phyloP scores from a whole-genome alignment of 441 rosid species.

The Adansonia gregorii region DNA sequence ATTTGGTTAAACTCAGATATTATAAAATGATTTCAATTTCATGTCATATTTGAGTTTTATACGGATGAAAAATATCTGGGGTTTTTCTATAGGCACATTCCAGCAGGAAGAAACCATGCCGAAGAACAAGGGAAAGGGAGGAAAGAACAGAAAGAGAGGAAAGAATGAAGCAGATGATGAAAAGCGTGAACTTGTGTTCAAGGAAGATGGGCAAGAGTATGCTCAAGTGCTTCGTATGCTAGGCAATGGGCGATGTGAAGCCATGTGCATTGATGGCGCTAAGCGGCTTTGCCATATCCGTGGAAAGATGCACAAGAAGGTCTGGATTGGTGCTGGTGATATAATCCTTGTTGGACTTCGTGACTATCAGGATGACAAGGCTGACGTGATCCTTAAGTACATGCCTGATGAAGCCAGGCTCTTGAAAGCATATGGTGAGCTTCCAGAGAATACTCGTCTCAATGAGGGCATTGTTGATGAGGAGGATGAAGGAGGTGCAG shows the following conservation, averaged over 20 bases:
- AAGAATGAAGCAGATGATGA: too few species aligned
- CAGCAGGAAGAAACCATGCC: not conserved
- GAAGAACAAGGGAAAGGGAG: too few species aligned
- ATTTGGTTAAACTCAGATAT: not conserved
- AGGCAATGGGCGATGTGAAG: constrained; percentile 42
- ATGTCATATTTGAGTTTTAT: not conserved
- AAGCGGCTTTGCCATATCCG: constrained; percentile 59
- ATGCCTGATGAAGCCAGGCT: constrained; percentile 88
- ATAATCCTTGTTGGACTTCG: too few species aligned
- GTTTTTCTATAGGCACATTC: not conserved
- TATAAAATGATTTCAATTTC: not conserved
- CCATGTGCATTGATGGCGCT: constrained; percentile 36
- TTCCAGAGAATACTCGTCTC: constrained; percentile 52
- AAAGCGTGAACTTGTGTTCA: too few species aligned
- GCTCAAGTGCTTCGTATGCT: constrained; percentile 58
- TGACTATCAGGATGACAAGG: too few species aligned
- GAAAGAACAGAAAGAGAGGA: too few species aligned
- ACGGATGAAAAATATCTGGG: not conserved
- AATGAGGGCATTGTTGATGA: constrained; percentile 83
- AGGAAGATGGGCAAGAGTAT: constrained; percentile 50
- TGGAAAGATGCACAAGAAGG: constrained; percentile 61
- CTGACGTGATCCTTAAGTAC: constrained; percentile 75
- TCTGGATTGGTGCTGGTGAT: too few species aligned
- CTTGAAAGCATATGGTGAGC: constrained; percentile 46
- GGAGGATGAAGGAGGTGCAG: constrained; percentile 49